Evolutionary conservation across 169 alveolate species (phyloP).

Genomic region (Fabrea salina): DNA sequence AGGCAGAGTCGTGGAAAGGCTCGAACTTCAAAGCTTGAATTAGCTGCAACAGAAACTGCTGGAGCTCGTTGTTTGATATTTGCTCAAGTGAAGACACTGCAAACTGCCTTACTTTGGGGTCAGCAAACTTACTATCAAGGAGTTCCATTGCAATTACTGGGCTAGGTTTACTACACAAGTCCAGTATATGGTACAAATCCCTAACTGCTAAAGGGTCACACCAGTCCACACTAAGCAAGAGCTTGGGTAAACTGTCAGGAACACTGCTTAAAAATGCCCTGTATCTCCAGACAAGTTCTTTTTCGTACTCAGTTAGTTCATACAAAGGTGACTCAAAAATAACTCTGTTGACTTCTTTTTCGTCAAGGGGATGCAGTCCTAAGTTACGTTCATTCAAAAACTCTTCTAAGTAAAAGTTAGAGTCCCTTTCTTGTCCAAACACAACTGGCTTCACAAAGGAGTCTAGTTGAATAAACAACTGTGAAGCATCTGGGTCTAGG

Average conservation of each 20-base stretch:
- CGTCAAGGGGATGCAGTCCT: background rate
- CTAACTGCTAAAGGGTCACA: background rate
- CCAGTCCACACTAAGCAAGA: background rate
- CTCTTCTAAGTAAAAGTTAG: background rate
- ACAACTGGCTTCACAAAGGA: background rate
- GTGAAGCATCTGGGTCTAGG: background rate
- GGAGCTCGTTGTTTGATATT: constrained; percentile 55
- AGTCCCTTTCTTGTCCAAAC: background rate
- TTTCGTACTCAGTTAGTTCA: background rate
- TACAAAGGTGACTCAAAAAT: background rate
- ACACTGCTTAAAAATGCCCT: background rate
- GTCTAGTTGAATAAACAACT: background rate
- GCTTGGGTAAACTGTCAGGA: background rate
- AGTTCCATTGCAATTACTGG: constrained; percentile 49
- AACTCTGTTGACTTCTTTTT: background rate
- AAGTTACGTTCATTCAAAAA: background rate
- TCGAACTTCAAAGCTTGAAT: constrained; percentile 79
- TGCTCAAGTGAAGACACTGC: constrained; percentile 30
- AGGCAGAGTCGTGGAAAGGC: constrained; percentile 71
- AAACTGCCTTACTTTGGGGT: constrained; percentile 28
- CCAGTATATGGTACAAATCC: background rate
- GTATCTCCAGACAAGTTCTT: background rate
- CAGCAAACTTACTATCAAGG: constrained; percentile 43
- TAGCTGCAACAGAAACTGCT: constrained; percentile 67
- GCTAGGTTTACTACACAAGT: constrained; percentile 28